A percentile compares a stretch with the other conserved stretches of the same genome.
These are phyloP conservation scores for Monosporozyma unispora DNA, from an alignment of 805 yeast genomes.

Conservation along the genomic window DNA sequence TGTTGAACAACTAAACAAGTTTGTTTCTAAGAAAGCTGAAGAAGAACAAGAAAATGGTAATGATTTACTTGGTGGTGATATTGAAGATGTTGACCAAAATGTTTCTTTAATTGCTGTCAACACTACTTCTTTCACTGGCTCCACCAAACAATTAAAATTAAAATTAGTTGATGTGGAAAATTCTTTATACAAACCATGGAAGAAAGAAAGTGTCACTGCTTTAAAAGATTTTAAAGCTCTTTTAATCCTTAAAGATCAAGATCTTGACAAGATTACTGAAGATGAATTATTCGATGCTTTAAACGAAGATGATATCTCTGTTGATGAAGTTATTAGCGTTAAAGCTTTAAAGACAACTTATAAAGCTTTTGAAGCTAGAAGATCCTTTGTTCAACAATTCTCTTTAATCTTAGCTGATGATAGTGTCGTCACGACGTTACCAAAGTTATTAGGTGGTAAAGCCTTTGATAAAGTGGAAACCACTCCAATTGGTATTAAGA, in stretches of 20 bases:
- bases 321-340: conserved; percentile 53
- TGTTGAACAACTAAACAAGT: conserved; percentile 57
- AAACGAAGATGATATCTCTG: conserved; percentile 24
- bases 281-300: conserved; percentile 67
- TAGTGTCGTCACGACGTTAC: conserved; percentile 67
- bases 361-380: conserved; percentile 81
- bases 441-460: conserved; percentile 81
- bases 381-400: conserved; percentile 58
- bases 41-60: conserved; percentile 10
- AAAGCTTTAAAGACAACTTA: conserved; percentile 73
- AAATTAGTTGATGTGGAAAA: conserved; percentile 36
- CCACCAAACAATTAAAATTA: conserved; percentile 50
- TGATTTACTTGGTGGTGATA: conserved; percentile 48
- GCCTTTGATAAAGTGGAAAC: conserved; percentile 57
- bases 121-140: conserved; percentile 49
- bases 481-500: conserved; percentile 57
- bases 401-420: conserved; percentile 84
- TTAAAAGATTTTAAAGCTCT: conserved; percentile 32
- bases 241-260: conserved; percentile 34
- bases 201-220: conserved; percentile 22
- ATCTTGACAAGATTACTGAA: conserved; percentile 27
- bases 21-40: conserved; percentile 31
- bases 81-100: conserved; percentile 35
- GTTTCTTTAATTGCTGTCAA: conserved; percentile 56
- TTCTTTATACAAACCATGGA: conserved; percentile 27